Base-by-base conservation (phyloP, 1,139 yeast species). In the Geotrichum cucujoidarum region DNA sequence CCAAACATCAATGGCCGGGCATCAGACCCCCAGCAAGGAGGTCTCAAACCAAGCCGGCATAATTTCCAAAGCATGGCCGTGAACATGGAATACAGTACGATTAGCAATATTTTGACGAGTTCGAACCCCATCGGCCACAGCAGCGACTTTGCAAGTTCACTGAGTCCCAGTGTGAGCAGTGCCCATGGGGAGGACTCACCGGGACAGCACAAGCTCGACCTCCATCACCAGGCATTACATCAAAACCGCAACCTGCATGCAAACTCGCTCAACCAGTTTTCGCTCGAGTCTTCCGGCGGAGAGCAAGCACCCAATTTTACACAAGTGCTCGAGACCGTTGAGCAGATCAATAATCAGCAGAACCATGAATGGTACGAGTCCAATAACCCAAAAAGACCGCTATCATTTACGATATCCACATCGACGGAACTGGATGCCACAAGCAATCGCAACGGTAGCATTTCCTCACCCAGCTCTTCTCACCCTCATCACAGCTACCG, bases 81-180 rank as follows among this genome's bases (percentile, higher is more conserved):
- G 0, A 86, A 84, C 59, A 70, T 82, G 54, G 96, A 88, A 59
- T 86, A 87, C 60, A 75, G 87, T 3, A 81, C 87, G 1, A 67
- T 88, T 36, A 83, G 94, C n/a, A 80, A 76, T 54, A 84, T 87
- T 45, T 74, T 84, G 32, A 49, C 54, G 25, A 52, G 48, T 16
- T 75, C 46, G 82, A 29, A 29, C 25, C 17, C 33, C 3, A 17
- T 39, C 14, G 45, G 45, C 13, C 45, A 33, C 16, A 25, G 38
- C 4, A 42, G 32, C 29, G 16, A 34, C 20, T 22, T 25, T 2
- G 11, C 42, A 10, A 40, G 45, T 24, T 47, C 49, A 14, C 29
- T 37, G 11, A 47, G 49, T 29, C 49, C 49, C 6, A 40, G 45
- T 5, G 20, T 47, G 11, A 41, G 31, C n/a, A 46, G 49, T 38